Evolutionary conservation across 2,329 filamentous ascomycete species (phyloP).

Genomic region (Plenodomus lindquistii): DNA sequence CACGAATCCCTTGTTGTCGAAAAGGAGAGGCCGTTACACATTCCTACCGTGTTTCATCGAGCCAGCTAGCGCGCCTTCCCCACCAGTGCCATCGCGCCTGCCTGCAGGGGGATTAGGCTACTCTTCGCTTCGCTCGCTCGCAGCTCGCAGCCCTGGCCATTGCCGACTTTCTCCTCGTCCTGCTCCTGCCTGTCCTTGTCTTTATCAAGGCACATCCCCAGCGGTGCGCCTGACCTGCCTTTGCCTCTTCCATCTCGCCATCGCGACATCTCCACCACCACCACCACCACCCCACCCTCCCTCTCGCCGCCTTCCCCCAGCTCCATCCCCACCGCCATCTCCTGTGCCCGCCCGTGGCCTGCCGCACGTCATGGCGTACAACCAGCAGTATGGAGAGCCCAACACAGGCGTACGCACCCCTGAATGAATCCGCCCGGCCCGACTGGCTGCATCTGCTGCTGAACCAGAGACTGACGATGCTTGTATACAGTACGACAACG

Average conservation of each 20-base stretch:
- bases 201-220: conserved; percentile 32
- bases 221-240: conserved; percentile 23
- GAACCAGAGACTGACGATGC: conserved; percentile 36
- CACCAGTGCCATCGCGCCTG: conserved; percentile 4
- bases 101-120: conserved; percentile 9
- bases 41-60: conserved; percentile 26
- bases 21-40: conserved; percentile 25
- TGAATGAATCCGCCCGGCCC: conserved; percentile 7
- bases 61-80: conserved; percentile 19
- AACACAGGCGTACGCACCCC: conserved; percentile 38
- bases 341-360: conserved; percentile 26
- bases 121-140: conserved; percentile 13
- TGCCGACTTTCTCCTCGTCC: conserved; percentile 18
- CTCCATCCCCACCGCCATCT: conserved; percentile 11
- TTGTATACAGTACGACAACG: conserved; percentile 12
- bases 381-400: conserved; percentile 40
- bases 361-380: conserved; percentile 46
- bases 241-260: conserved; percentile 9
- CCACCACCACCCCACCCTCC: conserved; percentile 14
- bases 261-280: conserved; percentile 19
- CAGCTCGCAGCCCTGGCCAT: conserved; percentile 20
- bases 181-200: conserved; percentile 14
- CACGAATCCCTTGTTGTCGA: conserved; percentile 15
- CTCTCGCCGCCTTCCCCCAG: conserved; percentile 4
- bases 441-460: conserved; percentile 9